Percentiles rank a stretch among this genome's conserved stretches.
Evolutionary conservation across 2,329 filamentous ascomycete species (phyloP).

Genomic region (Beauveria brongniartii): DNA sequence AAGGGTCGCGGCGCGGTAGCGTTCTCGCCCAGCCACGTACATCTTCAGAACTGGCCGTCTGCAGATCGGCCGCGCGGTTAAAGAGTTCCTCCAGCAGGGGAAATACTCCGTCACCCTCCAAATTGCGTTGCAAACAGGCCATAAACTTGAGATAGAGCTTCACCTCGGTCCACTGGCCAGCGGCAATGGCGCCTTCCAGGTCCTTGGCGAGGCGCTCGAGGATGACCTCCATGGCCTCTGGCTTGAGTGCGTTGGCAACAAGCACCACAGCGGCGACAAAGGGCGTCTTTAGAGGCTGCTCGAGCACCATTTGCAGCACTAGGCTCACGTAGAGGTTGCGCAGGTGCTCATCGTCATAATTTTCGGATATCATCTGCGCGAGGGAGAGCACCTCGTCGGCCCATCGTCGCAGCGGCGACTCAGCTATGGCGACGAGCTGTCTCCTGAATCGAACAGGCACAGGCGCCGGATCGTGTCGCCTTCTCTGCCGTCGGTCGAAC

Average conservation of each 20-base stretch:
- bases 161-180: slow-evolving; percentile 79
- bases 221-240: slow-evolving; percentile 65
- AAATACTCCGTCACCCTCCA: slow-evolving; percentile 81
- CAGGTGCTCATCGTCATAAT: slow-evolving; percentile 78
- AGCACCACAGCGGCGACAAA: slow-evolving; percentile 82
- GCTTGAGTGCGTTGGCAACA: slow-evolving; percentile 67
- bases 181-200: slow-evolving; percentile 58
- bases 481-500: slow-evolving; percentile 64
- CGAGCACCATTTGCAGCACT: slow-evolving; percentile 66
- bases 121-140: slow-evolving; percentile 72
- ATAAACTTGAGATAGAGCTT: slow-evolving; percentile 87
- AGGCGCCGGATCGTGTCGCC: slow-evolving; percentile 64
- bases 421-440: slow-evolving; percentile 72
- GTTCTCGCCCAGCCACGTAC: slow-evolving; percentile 42
- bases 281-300: slow-evolving; percentile 97
- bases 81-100: slow-evolving; percentile 85
- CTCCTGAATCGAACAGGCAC: slow-evolving; percentile 64
- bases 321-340: slow-evolving; percentile 66
- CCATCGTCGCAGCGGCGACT: slow-evolving; percentile 69
- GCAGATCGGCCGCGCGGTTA: slow-evolving; percentile 79
- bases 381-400: slow-evolving; percentile 71
- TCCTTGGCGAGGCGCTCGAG: slow-evolving; percentile 53
- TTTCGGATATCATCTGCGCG: slow-evolving; percentile 68
- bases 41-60: slow-evolving; percentile 88
- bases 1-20: background rate